A percentile compares a stretch with the other conserved stretches of the same genome.
These are phyloP conservation scores for Solanum aculeatissimum DNA, from an alignment of 305 asterid genomes.

Conservation along the genomic window DNA sequence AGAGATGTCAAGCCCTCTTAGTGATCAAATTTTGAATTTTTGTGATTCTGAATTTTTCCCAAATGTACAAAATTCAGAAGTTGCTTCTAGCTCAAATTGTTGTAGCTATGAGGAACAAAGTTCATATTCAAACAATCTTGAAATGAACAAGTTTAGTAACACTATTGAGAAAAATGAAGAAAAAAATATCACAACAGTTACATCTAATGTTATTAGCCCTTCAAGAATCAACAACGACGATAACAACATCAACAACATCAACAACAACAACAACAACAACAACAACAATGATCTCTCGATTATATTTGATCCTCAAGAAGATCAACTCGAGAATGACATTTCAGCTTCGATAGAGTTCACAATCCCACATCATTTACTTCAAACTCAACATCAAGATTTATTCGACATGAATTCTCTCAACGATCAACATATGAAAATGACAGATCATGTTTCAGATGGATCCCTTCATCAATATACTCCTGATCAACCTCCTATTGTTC, in stretches of 20 bases:
- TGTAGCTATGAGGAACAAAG: conserved; percentile 54
- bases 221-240: not conserved
- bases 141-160: conserved; percentile 23
- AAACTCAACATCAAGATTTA: conserved; percentile 21
- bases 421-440: conserved; percentile 9
- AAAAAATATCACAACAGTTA: conserved; percentile 6
- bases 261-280: not conserved
- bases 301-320: conserved; percentile 38
- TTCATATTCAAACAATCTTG: conserved; percentile 39
- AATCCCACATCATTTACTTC: conserved; percentile 24
- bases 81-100: conserved; percentile 60
- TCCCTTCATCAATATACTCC: conserved; percentile 6
- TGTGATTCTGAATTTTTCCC: conserved; percentile 53
- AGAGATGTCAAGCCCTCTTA: conserved; percentile 48
- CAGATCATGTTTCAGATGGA: conserved; percentile 8
- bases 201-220: conserved; percentile 15
- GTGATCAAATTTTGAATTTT: conserved; percentile 45
- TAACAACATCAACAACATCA: not conserved
- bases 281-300: conserved; percentile 19
- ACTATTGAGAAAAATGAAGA: not conserved
- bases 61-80: conserved; percentile 57
- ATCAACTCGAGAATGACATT: conserved; percentile 42
- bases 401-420: conserved; percentile 25
- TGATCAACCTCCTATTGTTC: conserved; percentile 14
- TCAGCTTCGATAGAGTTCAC: conserved; percentile 64